Percentiles rank a stretch among this genome's conserved stretches.
Conservation (phyloP, 768 basidiomycete genomes). For the Lactarius akahatsu region DNA sequence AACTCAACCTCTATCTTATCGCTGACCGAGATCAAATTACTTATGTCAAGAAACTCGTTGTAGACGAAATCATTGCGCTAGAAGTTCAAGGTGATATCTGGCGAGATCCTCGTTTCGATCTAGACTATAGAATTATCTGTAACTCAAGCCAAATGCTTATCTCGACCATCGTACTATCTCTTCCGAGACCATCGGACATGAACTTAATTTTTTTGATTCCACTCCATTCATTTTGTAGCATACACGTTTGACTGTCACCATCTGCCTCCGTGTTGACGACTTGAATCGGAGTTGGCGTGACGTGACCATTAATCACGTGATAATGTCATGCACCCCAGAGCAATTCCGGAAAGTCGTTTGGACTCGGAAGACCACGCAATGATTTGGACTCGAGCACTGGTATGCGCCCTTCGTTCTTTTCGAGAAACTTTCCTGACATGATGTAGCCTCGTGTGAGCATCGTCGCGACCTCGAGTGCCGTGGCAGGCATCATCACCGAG, state of each 20-base stretch:
- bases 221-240: not conserved
- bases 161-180: conserved; percentile 12
- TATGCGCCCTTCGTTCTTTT: not conserved
- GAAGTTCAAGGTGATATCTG: not conserved
- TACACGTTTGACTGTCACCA: not conserved
- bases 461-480: conserved; percentile 6
- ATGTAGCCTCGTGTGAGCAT: conserved; percentile 15
- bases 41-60: conserved; percentile 12
- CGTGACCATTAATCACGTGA: conserved; percentile 15
- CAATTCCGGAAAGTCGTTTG: not conserved
- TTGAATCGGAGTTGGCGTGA: conserved; percentile 4
- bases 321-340: not conserved
- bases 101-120: conserved; percentile 11
- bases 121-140: not conserved
- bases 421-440: not conserved
- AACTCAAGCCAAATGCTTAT: conserved; percentile 13
- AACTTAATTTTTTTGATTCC: conserved; percentile 21
- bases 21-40: conserved; percentile 5
- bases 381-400: conserved; percentile 24
- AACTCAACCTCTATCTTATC: conserved; percentile 3
- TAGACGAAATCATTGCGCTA: conserved; percentile 2
- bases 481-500: conserved; percentile 12
- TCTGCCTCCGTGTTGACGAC: not conserved
- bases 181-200: conserved; percentile 8
- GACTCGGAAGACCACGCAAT: conserved; percentile 6